Evolutionary conservation across 2,329 filamentous ascomycete genomes (phyloP), one percentile per base, ranked within the genome.

Genomic region (Claviceps pazoutovae): DNA sequence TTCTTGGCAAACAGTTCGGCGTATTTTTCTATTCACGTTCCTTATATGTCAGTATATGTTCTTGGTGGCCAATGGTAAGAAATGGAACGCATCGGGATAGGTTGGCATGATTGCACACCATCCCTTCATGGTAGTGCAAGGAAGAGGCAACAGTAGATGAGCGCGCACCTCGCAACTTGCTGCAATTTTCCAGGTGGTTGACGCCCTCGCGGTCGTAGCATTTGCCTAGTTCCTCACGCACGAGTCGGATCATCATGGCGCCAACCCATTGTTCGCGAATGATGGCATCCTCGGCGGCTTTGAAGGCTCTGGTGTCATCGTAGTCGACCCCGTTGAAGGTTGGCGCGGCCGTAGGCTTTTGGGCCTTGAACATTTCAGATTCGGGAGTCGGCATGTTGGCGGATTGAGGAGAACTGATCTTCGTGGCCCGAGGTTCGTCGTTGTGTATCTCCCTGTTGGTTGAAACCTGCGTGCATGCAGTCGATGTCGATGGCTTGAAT

Each of bases 101-200:
- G 1, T 11, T 34, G 9, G 9, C 30, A 34, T 34, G 26, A 30
- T 30, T 30, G 26, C 26, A 30, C 26, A 30, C 26, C 26, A 30
- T 30, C 26, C 8, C 26, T 9, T 30, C 26, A 30, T 30, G 8
- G 26, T 30, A 30, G 26, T 30, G 26, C 26, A 7, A 36, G 26
- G 34, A 13, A 38, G 7, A 37, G 37, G 1, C 2, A 37, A 37
- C 14, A n/a, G 17, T 26, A 23, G 17, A 11, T 17, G 16, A 26
- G 2, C 36, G 38, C 54, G 54, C 67, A 93, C 87, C 86, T 84
- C 87, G 77, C 69, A 91, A 68, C 62, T 78, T 74, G 58, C 86
- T 86, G 68, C 87, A 93, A 72, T 91, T 93, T 76, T 91, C 87
- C 67, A 93, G 70, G 67, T 93, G 87, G 69, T 93, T 93, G 58